These are phyloP conservation scores for Colletotrichum simmondsii DNA, from an alignment of 2,329 filamentous ascomycete species.

Conservation along the genomic window DNA sequence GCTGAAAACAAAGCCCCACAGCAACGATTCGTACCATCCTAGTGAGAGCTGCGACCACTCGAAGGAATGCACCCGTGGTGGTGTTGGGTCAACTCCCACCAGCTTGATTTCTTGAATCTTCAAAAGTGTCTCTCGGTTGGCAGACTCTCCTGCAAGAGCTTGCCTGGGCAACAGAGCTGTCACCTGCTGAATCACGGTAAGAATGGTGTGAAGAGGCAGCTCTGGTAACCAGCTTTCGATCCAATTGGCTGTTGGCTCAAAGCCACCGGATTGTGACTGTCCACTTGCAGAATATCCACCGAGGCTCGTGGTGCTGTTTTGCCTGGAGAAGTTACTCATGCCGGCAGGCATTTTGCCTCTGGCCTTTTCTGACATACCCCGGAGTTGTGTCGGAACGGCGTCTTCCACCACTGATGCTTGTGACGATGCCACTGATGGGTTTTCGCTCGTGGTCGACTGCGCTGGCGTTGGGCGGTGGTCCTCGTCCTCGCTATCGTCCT, in stretches of 20 bases:
- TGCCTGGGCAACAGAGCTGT: slow-evolving; percentile 66
- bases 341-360: slow-evolving; percentile 94
- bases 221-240: slow-evolving; percentile 95
- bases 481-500: slow-evolving; percentile 68
- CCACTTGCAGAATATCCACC: slow-evolving; percentile 71
- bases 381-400: slow-evolving; percentile 81
- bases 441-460: slow-evolving; percentile 72
- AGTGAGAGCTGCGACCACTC: slow-evolving; percentile 92
- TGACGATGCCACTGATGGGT: slow-evolving; percentile 74
- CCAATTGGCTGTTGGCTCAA: slow-evolving; percentile 85
- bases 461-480: slow-evolving; percentile 66
- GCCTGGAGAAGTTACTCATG: slow-evolving; percentile 83
- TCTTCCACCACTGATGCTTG: slow-evolving; percentile 77
- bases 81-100: slow-evolving; percentile 78
- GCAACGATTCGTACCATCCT: slow-evolving; percentile 94
- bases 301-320: slow-evolving; percentile 89
- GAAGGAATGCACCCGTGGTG: slow-evolving; percentile 86
- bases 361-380: slow-evolving; percentile 97
- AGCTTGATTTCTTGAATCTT: slow-evolving; percentile 71
- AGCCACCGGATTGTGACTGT: slow-evolving; percentile 68
- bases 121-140: slow-evolving; percentile 59
- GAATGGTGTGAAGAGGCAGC: slow-evolving; percentile 85
- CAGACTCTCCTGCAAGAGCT: slow-evolving; percentile 53
- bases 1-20: slow-evolving; percentile 94
- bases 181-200: slow-evolving; percentile 79